Conservation (phyloP, 192 early-diverging fungal genomes). For the Coemansia sp. region DNA sequence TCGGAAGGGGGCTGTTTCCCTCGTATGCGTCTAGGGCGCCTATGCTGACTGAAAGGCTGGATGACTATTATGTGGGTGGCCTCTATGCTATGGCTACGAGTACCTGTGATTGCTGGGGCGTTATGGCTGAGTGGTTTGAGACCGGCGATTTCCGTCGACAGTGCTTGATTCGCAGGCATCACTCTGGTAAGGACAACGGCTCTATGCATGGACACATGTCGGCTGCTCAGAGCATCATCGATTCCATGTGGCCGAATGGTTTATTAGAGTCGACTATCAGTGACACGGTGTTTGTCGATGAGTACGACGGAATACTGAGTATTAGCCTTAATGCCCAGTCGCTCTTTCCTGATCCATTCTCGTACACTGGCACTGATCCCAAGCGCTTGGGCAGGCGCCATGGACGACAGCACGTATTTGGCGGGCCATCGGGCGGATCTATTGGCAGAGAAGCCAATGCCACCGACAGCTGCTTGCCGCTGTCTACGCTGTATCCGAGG, state of each 20-base stretch:
- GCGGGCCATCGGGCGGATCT: background rate
- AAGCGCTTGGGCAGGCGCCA: background rate
- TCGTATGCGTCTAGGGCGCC: conserved; percentile 59
- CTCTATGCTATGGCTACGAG: conserved; percentile 36
- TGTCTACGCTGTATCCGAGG: conserved; percentile 50
- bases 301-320: conserved; percentile 11
- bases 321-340: conserved; percentile 8
- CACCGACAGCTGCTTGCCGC: conserved; percentile 12
- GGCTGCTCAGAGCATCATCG: conserved; percentile 6
- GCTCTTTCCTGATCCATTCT: background rate
- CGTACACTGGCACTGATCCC: background rate
- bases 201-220: background rate
- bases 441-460: background rate
- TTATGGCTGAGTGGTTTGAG: conserved; percentile 35
- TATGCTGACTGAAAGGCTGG: conserved; percentile 70
- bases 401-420: conserved; percentile 24
- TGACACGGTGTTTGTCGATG: conserved; percentile 6
- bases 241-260: conserved; percentile 5
- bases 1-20: conserved; percentile 39
- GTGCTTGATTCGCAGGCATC: conserved; percentile 28
- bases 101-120: conserved; percentile 38
- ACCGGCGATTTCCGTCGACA: conserved; percentile 32
- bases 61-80: conserved; percentile 73
- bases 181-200: background rate
- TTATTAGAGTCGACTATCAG: conserved; percentile 4